phyloP scores from a whole-genome alignment of 2,329 filamentous ascomycete species.

The Paracoccidioides brasiliensis region DNA sequence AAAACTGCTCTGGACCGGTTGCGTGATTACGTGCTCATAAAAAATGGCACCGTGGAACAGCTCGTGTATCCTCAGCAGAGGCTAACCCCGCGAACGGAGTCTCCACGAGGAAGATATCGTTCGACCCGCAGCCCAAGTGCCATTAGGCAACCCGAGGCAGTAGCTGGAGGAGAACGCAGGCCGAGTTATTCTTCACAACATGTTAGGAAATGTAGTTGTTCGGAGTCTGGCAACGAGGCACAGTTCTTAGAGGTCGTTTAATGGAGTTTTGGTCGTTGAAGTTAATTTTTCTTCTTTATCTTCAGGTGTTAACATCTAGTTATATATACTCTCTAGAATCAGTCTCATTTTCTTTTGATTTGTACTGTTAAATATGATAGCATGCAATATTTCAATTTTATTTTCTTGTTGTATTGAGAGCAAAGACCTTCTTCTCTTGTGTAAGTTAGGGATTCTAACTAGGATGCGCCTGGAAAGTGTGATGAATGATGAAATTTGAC shows the following conservation, averaged over 20 bases:
- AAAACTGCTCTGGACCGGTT: constrained; percentile 42
- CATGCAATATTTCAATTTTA: no score
- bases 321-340: no score
- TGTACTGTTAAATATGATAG: no score
- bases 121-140: not conserved
- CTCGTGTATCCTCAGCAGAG: not conserved
- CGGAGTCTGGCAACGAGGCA: not conserved
- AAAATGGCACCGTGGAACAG: constrained; percentile 14
- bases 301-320: not conserved
- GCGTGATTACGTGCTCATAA: constrained; percentile 22
- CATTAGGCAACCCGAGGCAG: not conserved
- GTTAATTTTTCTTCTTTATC: not conserved
- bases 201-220: not conserved
- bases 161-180: not conserved
- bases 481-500: no score
- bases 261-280: not conserved
- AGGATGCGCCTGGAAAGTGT: no score
- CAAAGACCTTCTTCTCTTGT: no score
- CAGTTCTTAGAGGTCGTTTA: not conserved
- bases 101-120: not conserved
- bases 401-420: no score
- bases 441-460: no score
- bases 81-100: not conserved
- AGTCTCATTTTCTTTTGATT: no score
- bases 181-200: not conserved